Evolutionary conservation across 345 rosid genomes (phyloP), one percentile per base, ranked within the genome.

Genomic region (Sisymbrium irio): DNA sequence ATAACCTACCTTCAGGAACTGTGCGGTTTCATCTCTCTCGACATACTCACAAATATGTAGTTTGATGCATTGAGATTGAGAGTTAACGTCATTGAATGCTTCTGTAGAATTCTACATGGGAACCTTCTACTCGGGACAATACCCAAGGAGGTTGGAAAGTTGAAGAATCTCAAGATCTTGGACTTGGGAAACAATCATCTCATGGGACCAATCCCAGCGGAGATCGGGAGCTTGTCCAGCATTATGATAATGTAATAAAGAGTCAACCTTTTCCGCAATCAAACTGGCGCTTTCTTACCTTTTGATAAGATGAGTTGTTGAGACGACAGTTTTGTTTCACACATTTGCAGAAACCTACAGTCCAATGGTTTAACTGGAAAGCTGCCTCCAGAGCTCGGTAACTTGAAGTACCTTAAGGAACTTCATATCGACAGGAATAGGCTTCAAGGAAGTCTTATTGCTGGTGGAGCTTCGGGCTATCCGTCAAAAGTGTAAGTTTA

Each of bases 181-280:
- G 98, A 95, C 82, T 88, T 95, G 85, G 98, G 99, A 78, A 84
- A 62, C 78, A 95, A 95, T 83, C 89, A 80, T 68, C 58, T 95
- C 9, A 83, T 83, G 15, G 99, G 99, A 73, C 89, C 84, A 15
- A 88, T 92, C 68, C 99, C 99, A 50, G 80, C 86, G 3, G 99
- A 92, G 82, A 63, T 95, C 11, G 97, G 92, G 61, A 86, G 84
- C 54, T 74, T 95, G 67, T 71, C 86, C 59, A 83, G 81, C 77
- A 58, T 86, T 54, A 62, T 32, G 35, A 85, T 58, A 76, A 81
- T 95, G 99, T 95, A 87, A 73, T 13, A 41, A 36, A 65, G 69
- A 65, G 54, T 61, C 25, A 42, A 50, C 40, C 58, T 53, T 50
- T 15, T 57, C 9, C 9, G 1, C 42, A 18, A 19, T 19, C 19